Percentiles rank a stretch among this genome's conserved stretches.
Conservation (phyloP, 805 yeast genomes). For the Maudiozyma saulgeensis region DNA sequence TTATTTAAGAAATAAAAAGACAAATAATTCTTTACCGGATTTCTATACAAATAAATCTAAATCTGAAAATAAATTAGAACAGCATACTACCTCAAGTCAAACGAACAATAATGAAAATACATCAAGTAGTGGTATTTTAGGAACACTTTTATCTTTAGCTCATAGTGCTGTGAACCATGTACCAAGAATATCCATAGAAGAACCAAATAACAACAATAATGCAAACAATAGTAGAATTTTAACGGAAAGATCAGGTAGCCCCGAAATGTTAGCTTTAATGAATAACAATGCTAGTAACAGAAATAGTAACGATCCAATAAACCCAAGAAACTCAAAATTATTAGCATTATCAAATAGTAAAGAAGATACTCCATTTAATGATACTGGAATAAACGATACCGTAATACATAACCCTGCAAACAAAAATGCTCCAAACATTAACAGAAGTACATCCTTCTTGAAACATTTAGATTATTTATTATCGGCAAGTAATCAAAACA, state of each 20-base stretch:
- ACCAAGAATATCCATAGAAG: slow-evolving; percentile 10
- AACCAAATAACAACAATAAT: not conserved
- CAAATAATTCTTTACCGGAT: not conserved
- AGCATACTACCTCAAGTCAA: not conserved
- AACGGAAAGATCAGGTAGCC: not conserved
- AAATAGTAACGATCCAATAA: not conserved
- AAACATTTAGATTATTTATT: slow-evolving; percentile 32
- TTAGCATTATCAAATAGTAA: not conserved
- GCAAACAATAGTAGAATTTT: not conserved
- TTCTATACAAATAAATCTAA: not conserved
- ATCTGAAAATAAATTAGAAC: not conserved
- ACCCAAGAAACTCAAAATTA: not conserved
- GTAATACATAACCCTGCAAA: slow-evolving; percentile 10
- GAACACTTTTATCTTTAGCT: slow-evolving; percentile 38
- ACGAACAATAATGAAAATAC: slow-evolving; percentile 1
- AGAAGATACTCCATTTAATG: not conserved
- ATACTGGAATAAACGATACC: slow-evolving; percentile 5
- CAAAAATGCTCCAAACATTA: not conserved
- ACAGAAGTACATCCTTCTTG: slow-evolving; percentile 26
- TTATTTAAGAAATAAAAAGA: not conserved
- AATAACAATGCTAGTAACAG: not conserved
- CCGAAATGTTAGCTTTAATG: not conserved
- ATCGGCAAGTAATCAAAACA: slow-evolving; percentile 10
- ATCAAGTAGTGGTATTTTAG: slow-evolving; percentile 30
- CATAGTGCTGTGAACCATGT: slow-evolving; percentile 35